Percentiles rank a stretch among this genome's conserved stretches.
phyloP scores from a whole-genome alignment of 2,329 filamentous ascomycete genomes.

The Sclerotinia borealis region DNA sequence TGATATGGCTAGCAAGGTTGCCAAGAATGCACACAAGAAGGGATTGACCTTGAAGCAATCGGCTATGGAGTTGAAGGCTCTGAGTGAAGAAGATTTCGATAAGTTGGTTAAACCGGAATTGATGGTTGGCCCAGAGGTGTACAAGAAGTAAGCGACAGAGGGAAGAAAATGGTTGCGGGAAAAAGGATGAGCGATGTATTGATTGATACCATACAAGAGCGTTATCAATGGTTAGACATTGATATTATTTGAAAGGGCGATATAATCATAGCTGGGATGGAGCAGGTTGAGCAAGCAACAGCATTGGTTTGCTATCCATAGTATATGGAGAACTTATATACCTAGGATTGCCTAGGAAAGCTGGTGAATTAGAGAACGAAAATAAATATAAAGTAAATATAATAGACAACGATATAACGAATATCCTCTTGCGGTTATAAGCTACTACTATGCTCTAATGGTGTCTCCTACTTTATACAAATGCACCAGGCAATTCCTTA shows the following conservation, averaged over 20 bases:
- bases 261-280: neutral
- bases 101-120: conserved; percentile 84
- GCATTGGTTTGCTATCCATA: neutral
- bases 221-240: neutral
- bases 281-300: neutral
- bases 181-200: neutral
- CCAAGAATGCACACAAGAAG: conserved; percentile 99
- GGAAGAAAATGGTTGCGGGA: conserved; percentile 14
- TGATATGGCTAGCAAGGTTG: conserved; percentile 94
- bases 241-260: neutral
- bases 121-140: conserved; percentile 81
- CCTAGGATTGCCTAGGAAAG: neutral
- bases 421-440: neutral
- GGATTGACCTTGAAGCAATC: conserved; percentile 88
- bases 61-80: conserved; percentile 84
- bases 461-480: too few species aligned
- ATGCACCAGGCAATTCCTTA: too few species aligned
- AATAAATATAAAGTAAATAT: neutral
- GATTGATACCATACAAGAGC: conserved; percentile 1
- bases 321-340: neutral
- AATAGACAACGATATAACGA: neutral
- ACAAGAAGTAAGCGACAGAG: conserved; percentile 36
- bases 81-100: conserved; percentile 87
- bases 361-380: neutral
- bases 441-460: too few species aligned